Percentiles rank a stretch among this genome's conserved stretches.
phyloP scores from a whole-genome alignment of 164 flowering plant genomes.

The Berberis vulgaris region DNA sequence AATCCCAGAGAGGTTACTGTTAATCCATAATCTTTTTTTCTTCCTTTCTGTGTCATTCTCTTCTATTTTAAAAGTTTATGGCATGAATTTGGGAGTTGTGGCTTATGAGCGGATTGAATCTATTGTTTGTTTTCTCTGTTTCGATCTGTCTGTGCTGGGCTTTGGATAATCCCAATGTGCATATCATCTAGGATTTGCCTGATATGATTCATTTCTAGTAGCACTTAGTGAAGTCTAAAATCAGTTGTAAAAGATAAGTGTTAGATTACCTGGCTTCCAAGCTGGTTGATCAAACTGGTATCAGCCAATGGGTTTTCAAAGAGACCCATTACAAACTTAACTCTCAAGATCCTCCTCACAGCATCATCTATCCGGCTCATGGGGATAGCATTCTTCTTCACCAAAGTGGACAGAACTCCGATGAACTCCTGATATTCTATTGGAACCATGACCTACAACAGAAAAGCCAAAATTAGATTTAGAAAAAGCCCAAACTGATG shows the following conservation, averaged over 20 bases:
- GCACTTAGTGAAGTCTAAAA: background rate
- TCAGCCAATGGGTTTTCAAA: constrained; percentile 34
- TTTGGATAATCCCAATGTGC: too few species aligned
- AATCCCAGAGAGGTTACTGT: too few species aligned
- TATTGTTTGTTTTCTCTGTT: too few species aligned
- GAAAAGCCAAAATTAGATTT: too few species aligned
- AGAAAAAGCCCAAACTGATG: too few species aligned
- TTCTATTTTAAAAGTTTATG: too few species aligned
- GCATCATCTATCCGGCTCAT: constrained; percentile 40
- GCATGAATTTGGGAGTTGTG: too few species aligned
- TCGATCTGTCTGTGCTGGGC: too few species aligned
- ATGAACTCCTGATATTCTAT: constrained; percentile 24
- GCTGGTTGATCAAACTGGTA: constrained; percentile 21
- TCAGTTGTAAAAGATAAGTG: background rate
- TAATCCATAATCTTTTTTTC: too few species aligned
- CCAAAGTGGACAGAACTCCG: constrained; percentile 19
- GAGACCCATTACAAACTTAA: constrained; percentile 36
- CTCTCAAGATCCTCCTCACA: constrained; percentile 35
- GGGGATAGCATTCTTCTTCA: constrained; percentile 30
- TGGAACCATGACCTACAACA: constrained; percentile 25
- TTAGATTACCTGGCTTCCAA: constrained; percentile 25
- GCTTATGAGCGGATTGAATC: too few species aligned
- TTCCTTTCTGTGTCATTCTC: too few species aligned
- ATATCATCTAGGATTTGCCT: too few species aligned
- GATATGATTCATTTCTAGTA: background rate